Evolutionary conservation across 306 rosid species (phyloP), one percentile per base, ranked within the genome.

Genomic region (Lupinus albus): DNA sequence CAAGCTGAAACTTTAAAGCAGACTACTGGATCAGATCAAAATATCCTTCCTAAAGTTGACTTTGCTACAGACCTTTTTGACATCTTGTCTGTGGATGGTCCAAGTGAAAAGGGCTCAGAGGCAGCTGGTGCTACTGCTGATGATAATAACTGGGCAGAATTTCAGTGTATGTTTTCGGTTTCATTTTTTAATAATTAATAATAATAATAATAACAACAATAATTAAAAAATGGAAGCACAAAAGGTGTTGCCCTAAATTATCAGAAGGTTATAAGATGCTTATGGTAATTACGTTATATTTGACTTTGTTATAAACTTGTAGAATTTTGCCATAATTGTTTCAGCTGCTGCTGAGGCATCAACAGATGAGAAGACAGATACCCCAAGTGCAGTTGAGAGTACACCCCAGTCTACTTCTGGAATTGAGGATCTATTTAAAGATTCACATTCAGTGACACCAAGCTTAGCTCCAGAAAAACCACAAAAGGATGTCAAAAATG

Each of bases 71-170:
- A 94, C 84, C 96, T 94, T 77, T 94, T 94, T 68, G 79, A 82
- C 79, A 78, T 94, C 87, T 82, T 94, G 66, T 85, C 99, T 8
- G 75, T 88, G 84, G 89, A 88, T 80, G 86, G 73, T 64, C 85
- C 88, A 11, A 80, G 69, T 64, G 96, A 84, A 64, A 88, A 86
- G 78, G 85, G 87, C 59, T 79, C 82, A 11, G 84, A 74, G 16
- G 73, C 82, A 64, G 83, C 84, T 64, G 70, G 80, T 53, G 49
- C 79, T 41, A 68, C 79, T 28, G 30, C 81, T 50, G 96, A 85
- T 63, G 97, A 94, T 77, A 86, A 76, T 73, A 65, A 79, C 76
- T 94, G 99, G 99, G 99, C 97, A 66, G 97, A 95, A 58, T 94
- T 94, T 64, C 97, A 94, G 87, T 84, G 99, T 94, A 90, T 53